phyloP scores from a whole-genome alignment of 768 basidiomycete species.

The Tulasnella sp. region DNA sequence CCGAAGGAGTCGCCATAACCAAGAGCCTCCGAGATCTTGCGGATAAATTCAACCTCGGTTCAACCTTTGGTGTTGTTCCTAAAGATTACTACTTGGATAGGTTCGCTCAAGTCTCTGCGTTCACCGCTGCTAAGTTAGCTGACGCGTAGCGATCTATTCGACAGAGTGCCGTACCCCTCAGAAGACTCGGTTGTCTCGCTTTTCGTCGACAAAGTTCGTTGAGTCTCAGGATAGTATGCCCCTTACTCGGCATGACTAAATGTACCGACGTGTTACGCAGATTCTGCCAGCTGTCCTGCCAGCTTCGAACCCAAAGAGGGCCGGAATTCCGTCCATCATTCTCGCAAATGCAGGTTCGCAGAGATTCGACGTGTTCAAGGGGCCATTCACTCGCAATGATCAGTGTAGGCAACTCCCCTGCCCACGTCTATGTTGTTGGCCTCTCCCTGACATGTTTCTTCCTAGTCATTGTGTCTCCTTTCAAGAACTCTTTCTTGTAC shows the following conservation, averaged over 20 bases:
- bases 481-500: conserved; percentile 50
- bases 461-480: conserved; percentile 53
- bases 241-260: not conserved
- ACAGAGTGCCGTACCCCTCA: conserved; percentile 52
- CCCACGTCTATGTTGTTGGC: not conserved
- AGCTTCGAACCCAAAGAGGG: conserved; percentile 48
- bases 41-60: conserved; percentile 47
- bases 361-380: conserved; percentile 55
- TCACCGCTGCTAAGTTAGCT: conserved; percentile 20
- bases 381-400: conserved; percentile 70
- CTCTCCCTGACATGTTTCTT: not conserved
- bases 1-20: conserved; percentile 41
- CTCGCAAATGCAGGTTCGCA: conserved; percentile 52
- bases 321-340: conserved; percentile 47
- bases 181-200: conserved; percentile 48
- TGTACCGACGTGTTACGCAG: conserved; percentile 22
- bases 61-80: conserved; percentile 59
- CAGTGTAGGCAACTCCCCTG: conserved; percentile 30
- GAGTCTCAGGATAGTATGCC: not conserved
- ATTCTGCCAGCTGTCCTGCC: conserved; percentile 45
- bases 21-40: conserved; percentile 42
- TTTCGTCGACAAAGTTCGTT: conserved; percentile 37
- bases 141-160: conserved; percentile 19
- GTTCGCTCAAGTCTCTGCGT: conserved; percentile 25
- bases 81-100: conserved; percentile 58